These are phyloP conservation scores for Gaillardinia entomophila DNA, from an alignment of 805 yeast genomes.

Conservation along the genomic window DNA sequence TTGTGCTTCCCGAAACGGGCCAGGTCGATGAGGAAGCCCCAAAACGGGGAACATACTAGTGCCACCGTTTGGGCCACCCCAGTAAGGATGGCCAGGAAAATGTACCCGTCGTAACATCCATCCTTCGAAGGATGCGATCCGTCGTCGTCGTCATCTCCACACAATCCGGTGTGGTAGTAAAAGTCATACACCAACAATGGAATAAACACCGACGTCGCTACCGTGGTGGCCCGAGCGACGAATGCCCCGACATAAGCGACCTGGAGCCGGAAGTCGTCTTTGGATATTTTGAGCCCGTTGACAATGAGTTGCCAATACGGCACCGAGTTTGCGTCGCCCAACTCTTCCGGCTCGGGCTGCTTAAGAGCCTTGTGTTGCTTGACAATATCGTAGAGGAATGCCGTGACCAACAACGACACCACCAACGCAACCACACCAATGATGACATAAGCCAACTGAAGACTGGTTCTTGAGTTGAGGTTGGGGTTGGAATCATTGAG, in stretches of 20 bases:
- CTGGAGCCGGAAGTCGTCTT: conserved; percentile 40
- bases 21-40: conserved; percentile 54
- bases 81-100: conserved; percentile 60
- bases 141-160: conserved; percentile 29
- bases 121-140: conserved; percentile 18
- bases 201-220: conserved; percentile 52
- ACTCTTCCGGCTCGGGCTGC: conserved; percentile 18
- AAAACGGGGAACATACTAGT: conserved; percentile 55
- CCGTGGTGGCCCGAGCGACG: conserved; percentile 59
- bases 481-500: conserved; percentile 37
- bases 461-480: conserved; percentile 29
- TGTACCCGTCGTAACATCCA: conserved; percentile 57
- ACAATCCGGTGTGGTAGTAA: conserved; percentile 46
- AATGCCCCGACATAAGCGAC: conserved; percentile 58
- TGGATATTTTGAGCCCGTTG: conserved; percentile 45
- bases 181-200: conserved; percentile 59
- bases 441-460: conserved; percentile 43
- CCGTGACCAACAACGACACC: conserved; percentile 32
- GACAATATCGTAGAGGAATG: conserved; percentile 40
- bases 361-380: conserved; percentile 24
- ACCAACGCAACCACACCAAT: conserved; percentile 40
- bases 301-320: conserved; percentile 36
- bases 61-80: conserved; percentile 61
- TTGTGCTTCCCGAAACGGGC: conserved; percentile 20
- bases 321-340: conserved; percentile 1